Conservation (phyloP, 208 protist genomes). For the Wallacemonas rigidus region DNA sequence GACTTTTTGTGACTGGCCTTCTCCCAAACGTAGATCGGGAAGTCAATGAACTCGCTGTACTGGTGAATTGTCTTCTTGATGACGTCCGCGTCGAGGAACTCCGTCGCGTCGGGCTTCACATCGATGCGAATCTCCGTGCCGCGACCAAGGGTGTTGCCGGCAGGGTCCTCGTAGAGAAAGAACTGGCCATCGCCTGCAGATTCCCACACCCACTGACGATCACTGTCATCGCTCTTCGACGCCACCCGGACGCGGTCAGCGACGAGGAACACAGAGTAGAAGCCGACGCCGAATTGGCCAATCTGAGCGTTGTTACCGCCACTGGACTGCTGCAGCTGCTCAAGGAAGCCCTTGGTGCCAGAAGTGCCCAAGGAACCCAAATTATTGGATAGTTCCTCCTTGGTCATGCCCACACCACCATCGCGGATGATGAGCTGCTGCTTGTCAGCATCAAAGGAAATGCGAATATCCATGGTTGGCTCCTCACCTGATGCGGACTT, state of each 20-base stretch:
- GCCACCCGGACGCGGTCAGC: conserved; percentile 97
- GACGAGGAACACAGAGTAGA: conserved; percentile 99
- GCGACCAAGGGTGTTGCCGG: conserved; percentile 95
- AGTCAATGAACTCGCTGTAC: conserved; percentile 99
- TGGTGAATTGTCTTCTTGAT: conserved; percentile 95
- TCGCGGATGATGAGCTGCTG: conserved; percentile 97
- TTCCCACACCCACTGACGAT: conserved; percentile 98
- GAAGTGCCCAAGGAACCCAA: conserved; percentile 99
- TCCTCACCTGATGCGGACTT: conserved; percentile 65
- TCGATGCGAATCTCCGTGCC: conserved; percentile 97
- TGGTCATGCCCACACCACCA: conserved; percentile 99
- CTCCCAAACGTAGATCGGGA: conserved; percentile 97
- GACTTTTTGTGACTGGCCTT: conserved; percentile 38
- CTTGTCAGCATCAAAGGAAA: conserved; percentile 84
- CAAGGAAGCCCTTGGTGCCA: conserved; percentile 98
- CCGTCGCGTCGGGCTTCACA: conserved; percentile 95
- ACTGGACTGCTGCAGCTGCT: conserved; percentile 61
- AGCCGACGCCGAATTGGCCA: conserved; percentile 99
- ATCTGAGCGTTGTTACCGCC: conserved; percentile 96
- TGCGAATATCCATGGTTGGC: conserved; percentile 92
- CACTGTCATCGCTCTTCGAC: conserved; percentile 93
- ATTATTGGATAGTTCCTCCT: conserved; percentile 98
- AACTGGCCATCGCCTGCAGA: conserved; percentile 95
- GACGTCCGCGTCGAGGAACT: conserved; percentile 94
- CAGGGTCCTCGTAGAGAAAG: conserved; percentile 94